A percentile compares a stretch with the other conserved stretches of the same genome.
These are phyloP conservation scores for Globisporangium orthogonon DNA, from an alignment of 352 stramenopile species.

Conservation along the genomic window DNA sequence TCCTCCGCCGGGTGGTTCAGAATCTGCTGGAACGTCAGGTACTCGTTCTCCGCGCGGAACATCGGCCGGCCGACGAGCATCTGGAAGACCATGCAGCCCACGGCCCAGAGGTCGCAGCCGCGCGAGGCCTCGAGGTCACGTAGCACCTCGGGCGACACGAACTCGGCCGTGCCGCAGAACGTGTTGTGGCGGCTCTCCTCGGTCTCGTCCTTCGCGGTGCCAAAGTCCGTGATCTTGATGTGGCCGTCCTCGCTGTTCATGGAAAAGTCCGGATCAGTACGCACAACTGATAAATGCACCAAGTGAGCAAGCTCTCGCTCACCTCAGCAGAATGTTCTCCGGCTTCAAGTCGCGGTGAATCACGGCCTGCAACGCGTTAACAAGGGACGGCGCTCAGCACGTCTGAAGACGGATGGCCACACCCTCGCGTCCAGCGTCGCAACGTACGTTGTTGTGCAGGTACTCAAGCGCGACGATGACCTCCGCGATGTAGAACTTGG, in stretches of 20 bases:
- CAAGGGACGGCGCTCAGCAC: not conserved
- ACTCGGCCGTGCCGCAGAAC: conserved; percentile 91
- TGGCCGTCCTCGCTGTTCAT: conserved; percentile 64
- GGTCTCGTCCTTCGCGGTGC: conserved; percentile 77
- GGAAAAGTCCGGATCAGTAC: not conserved
- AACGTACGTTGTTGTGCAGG: conserved; percentile 79
- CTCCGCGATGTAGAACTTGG: conserved; percentile 93
- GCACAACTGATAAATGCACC: not conserved
- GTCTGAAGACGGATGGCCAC: not conserved
- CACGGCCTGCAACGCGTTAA: conserved; percentile 48
- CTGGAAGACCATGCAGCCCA: conserved; percentile 91
- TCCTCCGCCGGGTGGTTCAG: conserved; percentile 78
- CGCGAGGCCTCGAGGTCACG: conserved; percentile 75
- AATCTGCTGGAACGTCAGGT: conserved; percentile 89
- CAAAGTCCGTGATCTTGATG: conserved; percentile 90
- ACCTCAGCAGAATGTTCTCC: conserved; percentile 85
- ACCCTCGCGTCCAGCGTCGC: not conserved
- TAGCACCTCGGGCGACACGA: conserved; percentile 89
- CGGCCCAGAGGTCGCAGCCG: conserved; percentile 87
- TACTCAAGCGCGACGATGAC: conserved; percentile 92
- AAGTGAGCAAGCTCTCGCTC: not conserved
- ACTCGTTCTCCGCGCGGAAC: conserved; percentile 88
- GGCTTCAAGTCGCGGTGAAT: conserved; percentile 96
- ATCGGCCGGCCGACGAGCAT: conserved; percentile 78
- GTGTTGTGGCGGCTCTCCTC: conserved; percentile 80